Evolutionary conservation across 1,139 yeast species (phyloP), one percentile per base, ranked within the genome.

Genomic region (Scheffersomyces stambukii): DNA sequence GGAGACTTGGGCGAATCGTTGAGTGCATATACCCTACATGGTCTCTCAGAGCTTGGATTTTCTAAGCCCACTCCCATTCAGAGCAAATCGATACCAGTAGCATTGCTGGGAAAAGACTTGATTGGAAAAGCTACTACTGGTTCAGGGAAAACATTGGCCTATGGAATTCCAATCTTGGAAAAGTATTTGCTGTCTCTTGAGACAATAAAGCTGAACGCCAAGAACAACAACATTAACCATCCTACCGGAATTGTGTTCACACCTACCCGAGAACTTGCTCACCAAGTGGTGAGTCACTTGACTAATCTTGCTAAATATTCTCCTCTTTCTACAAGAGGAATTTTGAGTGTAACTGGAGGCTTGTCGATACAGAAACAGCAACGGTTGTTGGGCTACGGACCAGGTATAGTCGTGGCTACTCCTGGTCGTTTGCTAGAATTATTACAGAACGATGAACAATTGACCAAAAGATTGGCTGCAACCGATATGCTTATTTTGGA

Each of bases 71-170:
- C 97, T 0, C 84, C 79, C 17, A 88, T 91, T 48, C 98, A 91
- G 57, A 67, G 64, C 37, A 63, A 63, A 36, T 66, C 91, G n/a
- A 80, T 91, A 30, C 96, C 97, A 1, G 51, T 68, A 18, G 86
- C 93, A 3, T 40, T 84, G 9, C 62, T 67, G 19, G 94, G 91
- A 5, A 69, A 68, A 28, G 97, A 91, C 54, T 75, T 91, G 7
- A 77, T 93, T 41, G 99, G 98, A 33, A 93, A 91, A 49, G 98
- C 98, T 8, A 81, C 94, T 6, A 93, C 99, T 1, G 99, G 99
- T 52, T 86, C 96, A 1, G 99, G 99, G 67, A 91, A 91, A 51
- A 91, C 98, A 0, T 64, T 89, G 33, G 98, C 98, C 0, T 91
- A 86, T 52, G 96, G 96, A 28, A 75, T 91, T 15, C 97, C 98